Evolutionary conservation across 805 yeast species (phyloP).

Genomic region (Jamesozyma rosinii): DNA sequence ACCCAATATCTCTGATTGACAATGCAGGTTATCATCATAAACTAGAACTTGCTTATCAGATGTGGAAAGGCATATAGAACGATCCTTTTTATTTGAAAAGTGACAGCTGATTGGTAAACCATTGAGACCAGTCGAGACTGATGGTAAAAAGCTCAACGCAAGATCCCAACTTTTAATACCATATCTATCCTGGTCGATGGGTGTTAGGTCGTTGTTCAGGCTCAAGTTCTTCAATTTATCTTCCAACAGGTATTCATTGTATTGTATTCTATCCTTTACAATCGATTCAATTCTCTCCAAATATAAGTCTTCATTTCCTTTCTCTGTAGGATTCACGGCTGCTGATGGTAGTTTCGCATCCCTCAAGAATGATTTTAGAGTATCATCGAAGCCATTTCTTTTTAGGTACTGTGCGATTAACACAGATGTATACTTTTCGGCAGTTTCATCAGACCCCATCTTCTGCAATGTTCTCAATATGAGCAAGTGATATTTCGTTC

Average conservation of each 20-base stretch:
- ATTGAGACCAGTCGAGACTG: neutral
- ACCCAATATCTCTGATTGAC: neutral
- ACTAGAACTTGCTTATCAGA: slow-evolving; percentile 8
- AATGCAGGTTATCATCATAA: slow-evolving; percentile 3
- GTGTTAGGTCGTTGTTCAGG: slow-evolving; percentile 6
- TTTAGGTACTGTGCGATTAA: slow-evolving; percentile 54
- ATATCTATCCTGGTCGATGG: slow-evolving; percentile 7
- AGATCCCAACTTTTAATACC: slow-evolving; percentile 17
- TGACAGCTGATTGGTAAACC: slow-evolving; percentile 3
- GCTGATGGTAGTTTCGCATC: slow-evolving; percentile 16
- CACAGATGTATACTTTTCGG: slow-evolving; percentile 20
- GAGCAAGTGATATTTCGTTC: no score
- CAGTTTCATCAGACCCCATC: neutral
- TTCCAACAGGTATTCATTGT: slow-evolving; percentile 12
- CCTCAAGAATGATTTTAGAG: slow-evolving; percentile 40
- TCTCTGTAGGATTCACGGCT: slow-evolving; percentile 2
- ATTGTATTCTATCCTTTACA: slow-evolving; percentile 22
- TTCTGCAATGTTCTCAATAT: no score
- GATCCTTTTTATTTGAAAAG: slow-evolving; percentile 1
- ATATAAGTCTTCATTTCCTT: slow-evolving; percentile 1
- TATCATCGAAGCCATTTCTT: slow-evolving; percentile 37
- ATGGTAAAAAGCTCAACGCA: slow-evolving; percentile 3
- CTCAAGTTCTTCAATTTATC: slow-evolving; percentile 9
- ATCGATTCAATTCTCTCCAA: slow-evolving; percentile 17
- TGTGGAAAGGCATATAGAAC: slow-evolving; percentile 10